Evolutionary conservation across 2,329 filamentous ascomycete genomes (phyloP).

Genomic region (Neopestalotiopsis sp.): DNA sequence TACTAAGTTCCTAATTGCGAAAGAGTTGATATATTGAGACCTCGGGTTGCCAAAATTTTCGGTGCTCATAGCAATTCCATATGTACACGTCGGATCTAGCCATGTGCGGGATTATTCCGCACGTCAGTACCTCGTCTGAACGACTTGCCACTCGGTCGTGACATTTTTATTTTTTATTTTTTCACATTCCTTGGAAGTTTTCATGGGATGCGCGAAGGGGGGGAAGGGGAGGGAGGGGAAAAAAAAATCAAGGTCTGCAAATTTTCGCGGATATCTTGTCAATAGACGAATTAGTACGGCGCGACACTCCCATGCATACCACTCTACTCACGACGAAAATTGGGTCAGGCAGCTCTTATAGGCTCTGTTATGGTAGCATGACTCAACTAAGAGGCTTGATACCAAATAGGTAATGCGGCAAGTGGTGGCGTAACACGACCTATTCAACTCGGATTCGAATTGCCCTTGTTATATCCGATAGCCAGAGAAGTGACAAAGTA

Average conservation of each 20-base stretch:
- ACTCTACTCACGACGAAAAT: not conserved
- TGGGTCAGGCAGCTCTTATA: constrained; percentile 6
- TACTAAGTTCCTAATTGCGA: too few species aligned
- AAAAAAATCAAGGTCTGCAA: not conserved
- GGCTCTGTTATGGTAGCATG: not conserved
- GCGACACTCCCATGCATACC: constrained; percentile 1
- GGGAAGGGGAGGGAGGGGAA: not conserved
- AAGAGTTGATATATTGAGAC: not conserved
- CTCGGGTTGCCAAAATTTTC: not conserved
- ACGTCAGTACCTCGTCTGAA: not conserved
- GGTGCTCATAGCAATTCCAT: too few species aligned
- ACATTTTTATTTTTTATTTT: not conserved
- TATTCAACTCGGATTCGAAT: not conserved
- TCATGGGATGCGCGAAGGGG: too few species aligned
- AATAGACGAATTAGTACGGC: not conserved
- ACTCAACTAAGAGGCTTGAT: not conserved
- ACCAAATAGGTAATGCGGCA: not conserved
- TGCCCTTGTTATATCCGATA: constrained; percentile 5
- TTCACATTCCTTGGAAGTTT: too few species aligned
- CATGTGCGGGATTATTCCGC: not conserved
- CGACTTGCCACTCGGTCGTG: not conserved
- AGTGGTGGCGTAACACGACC: not conserved
- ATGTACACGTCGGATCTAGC: not conserved
- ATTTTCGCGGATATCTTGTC: not conserved
- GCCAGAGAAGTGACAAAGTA: not conserved